Percentiles rank a stretch among this genome's conserved stretches.
These are phyloP conservation scores for Clarireedia sp. DNA, from an alignment of 2,329 filamentous ascomycete genomes.

Conservation along the genomic window DNA sequence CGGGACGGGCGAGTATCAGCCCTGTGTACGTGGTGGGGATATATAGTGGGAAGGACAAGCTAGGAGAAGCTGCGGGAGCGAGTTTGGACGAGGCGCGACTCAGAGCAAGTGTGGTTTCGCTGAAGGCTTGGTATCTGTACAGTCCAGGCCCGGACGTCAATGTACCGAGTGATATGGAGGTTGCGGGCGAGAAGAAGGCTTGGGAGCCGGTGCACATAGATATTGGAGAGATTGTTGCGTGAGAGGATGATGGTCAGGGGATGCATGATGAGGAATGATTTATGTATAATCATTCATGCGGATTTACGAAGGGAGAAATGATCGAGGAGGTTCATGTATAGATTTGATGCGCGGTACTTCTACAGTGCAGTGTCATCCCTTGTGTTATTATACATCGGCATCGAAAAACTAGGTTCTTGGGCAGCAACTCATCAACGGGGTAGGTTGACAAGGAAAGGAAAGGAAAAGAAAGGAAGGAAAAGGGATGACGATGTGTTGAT, in stretches of 20 bases:
- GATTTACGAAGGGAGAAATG: not conserved
- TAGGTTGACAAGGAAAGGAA: not conserved
- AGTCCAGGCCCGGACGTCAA: slow-evolving; percentile 45
- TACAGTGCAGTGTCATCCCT: not conserved
- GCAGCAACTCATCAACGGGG: not conserved
- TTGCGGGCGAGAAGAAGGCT: slow-evolving; percentile 31
- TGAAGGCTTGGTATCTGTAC: slow-evolving; percentile 97
- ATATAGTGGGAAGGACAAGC: slow-evolving; percentile 81
- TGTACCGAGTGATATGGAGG: slow-evolving; percentile 37
- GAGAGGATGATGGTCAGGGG: not conserved
- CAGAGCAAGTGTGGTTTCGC: slow-evolving; percentile 72
- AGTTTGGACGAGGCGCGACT: slow-evolving; percentile 70
- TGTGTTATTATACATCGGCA: not conserved
- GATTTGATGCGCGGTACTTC: not conserved
- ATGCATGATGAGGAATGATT: not conserved
- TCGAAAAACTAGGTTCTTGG: not conserved
- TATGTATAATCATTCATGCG: not conserved
- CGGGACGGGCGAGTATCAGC: slow-evolving; percentile 72
- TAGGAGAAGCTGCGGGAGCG: slow-evolving; percentile 80
- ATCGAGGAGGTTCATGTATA: not conserved
- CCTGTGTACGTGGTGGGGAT: slow-evolving; percentile 94
- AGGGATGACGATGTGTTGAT: slow-evolving; percentile 17
- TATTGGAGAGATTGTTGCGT: slow-evolving; percentile 44
- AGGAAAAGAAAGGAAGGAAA: not conserved
- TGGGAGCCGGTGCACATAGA: slow-evolving; percentile 51